Evolutionary conservation across 2,329 filamentous ascomycete genomes (phyloP), one percentile per base, ranked within the genome.

Genomic region (Arthrinium puccinioides): DNA sequence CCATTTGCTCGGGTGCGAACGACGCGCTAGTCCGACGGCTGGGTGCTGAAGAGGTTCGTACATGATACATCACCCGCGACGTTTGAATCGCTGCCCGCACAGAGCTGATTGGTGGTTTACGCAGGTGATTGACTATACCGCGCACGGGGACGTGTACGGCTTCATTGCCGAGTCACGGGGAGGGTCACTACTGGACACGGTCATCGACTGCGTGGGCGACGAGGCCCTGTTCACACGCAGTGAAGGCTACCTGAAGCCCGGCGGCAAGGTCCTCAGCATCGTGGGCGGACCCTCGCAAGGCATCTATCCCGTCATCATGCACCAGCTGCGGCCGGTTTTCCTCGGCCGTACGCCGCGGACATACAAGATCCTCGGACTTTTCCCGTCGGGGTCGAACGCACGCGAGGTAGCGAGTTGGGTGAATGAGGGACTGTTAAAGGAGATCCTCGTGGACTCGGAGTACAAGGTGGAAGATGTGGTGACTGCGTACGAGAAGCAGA

Each of bases 401-500:
- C 50, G 44, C 19, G 42, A 51, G 23, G 52, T 52, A 11, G 52
- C 48, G 1, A 38, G 37, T 21, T 54, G 47, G 51, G 45, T 54
- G 1, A 46, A 49, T 6, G 43, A 50, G 6, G 58, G 57, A 3
- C 31, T 45, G 2, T 40, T 60, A 21, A 48, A 41, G 28, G 33
- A 54, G 21, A 46, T 55, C 26, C 41, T 47, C 5, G 47, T 59
- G 9, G 59, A 62, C 34, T 52, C 51, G 1, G 56, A 55, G 34
- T 60, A 47, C 19, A 25, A 36, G 4, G 48, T 61, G 44, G 48
- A 50, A n/a, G 49, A 58, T 10, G 52, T 39, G 2, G 36, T 51
- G 9, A n/a, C 53, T 48, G 59, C 55, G 0, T 60, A 52, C 26
- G 56, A 58, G 37, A 54, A 49, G 36, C 44, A 59, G 14, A 50